Evolutionary conservation across 257 asterid genomes (phyloP).

Genomic region (Solanum verrucosum): DNA sequence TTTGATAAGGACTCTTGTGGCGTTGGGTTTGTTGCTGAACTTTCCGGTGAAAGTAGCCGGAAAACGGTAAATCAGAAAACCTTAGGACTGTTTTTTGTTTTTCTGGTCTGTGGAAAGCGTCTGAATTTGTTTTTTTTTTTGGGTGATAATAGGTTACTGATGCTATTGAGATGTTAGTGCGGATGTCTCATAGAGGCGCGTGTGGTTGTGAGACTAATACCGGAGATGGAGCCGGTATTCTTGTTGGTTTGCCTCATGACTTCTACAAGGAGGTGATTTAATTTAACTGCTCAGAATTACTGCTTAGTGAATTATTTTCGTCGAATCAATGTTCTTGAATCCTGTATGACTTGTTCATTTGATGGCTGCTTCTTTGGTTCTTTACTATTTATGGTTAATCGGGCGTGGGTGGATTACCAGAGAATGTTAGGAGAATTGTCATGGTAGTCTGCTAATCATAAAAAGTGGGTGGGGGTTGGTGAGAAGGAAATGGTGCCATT

Average conservation of each 20-base stretch:
- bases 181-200: slow-evolving; percentile 98
- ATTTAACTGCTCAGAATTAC: neutral
- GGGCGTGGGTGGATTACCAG: neutral
- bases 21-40: slow-evolving; percentile 96
- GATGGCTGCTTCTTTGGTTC: neutral
- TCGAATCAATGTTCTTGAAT: neutral
- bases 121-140: neutral
- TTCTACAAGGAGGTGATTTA: slow-evolving; percentile 71
- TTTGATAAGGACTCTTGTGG: slow-evolving; percentile 98
- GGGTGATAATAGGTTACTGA: slow-evolving; percentile 58
- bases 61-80: slow-evolving; percentile 49
- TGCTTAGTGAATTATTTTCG: neutral
- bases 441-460: neutral
- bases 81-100: neutral
- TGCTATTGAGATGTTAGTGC: slow-evolving; percentile 89
- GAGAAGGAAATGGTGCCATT: neutral
- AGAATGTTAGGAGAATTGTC: neutral
- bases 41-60: slow-evolving; percentile 91
- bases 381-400: neutral
- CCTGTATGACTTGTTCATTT: neutral
- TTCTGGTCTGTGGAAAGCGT: neutral
- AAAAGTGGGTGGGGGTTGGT: neutral
- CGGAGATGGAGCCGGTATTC: slow-evolving; percentile 99
- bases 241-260: slow-evolving; percentile 85
- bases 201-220: slow-evolving; percentile 98